Percentiles rank a stretch among this genome's conserved stretches.
These are phyloP conservation scores for Trichoderma citrinoviride DNA, from an alignment of 2,329 filamentous ascomycete genomes.

Conservation along the genomic window DNA sequence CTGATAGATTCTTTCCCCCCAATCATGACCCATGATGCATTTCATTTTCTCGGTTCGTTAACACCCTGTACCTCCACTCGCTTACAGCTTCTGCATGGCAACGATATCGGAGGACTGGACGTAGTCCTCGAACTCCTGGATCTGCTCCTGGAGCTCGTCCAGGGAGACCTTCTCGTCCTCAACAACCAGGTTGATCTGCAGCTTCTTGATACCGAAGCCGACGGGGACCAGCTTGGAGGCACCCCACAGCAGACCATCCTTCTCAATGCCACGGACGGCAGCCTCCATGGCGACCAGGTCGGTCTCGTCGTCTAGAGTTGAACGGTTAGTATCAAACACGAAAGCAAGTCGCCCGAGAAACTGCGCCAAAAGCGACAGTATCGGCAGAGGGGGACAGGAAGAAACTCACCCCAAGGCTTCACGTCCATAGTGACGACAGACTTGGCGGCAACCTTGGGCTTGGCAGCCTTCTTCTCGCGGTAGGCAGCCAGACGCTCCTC, in stretches of 20 bases:
- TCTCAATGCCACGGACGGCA: constrained; percentile 77
- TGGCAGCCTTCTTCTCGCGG: constrained; percentile 93
- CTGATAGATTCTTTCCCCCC: constrained; percentile 21
- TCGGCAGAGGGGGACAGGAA: not conserved
- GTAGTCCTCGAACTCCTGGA: constrained; percentile 82
- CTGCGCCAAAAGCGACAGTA: not conserved
- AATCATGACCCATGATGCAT: constrained; percentile 24
- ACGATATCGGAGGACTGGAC: constrained; percentile 91
- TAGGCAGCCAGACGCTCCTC: constrained; percentile 91
- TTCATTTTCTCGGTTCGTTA: constrained; percentile 11
- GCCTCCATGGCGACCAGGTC: constrained; percentile 80
- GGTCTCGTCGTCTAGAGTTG: constrained; percentile 76
- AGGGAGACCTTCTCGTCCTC: constrained; percentile 95
- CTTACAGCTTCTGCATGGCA: constrained; percentile 91
- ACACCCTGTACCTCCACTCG: not conserved
- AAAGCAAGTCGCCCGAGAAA: not conserved
- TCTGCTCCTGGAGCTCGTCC: constrained; percentile 82
- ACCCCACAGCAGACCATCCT: constrained; percentile 97
- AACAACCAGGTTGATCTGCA: constrained; percentile 96
- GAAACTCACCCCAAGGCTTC: constrained; percentile 92
- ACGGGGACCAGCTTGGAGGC: constrained; percentile 83
- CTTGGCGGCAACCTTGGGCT: constrained; percentile 90
- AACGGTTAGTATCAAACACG: not conserved
- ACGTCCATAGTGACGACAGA: constrained; percentile 94
- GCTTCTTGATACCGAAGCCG: constrained; percentile 98